phyloP scores from a whole-genome alignment of 768 basidiomycete species.

The Tylopilus felleus region DNA sequence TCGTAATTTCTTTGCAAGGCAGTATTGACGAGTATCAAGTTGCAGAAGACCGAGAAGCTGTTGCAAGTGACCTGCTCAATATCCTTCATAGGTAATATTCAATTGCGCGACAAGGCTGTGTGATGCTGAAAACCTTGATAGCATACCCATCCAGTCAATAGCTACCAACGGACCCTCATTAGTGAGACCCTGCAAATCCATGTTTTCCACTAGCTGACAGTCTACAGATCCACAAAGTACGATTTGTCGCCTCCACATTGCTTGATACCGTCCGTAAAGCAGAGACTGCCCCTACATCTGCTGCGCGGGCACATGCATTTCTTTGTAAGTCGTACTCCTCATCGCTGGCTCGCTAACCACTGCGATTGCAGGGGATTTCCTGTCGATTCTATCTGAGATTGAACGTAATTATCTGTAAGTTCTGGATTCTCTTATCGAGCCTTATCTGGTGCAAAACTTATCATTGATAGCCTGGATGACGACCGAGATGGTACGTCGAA shows the following conservation, averaged over 20 bases:
- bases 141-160: slow-evolving; percentile 91
- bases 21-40: slow-evolving; percentile 60
- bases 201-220: not conserved
- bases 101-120: not conserved
- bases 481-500: slow-evolving; percentile 41
- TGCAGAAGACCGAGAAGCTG: slow-evolving; percentile 74
- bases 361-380: slow-evolving; percentile 71
- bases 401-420: slow-evolving; percentile 84
- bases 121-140: slow-evolving; percentile 28
- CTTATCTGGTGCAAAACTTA: slow-evolving; percentile 9
- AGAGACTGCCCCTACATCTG: slow-evolving; percentile 74
- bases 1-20: slow-evolving; percentile 65
- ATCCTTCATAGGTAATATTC: slow-evolving; percentile 69
- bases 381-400: slow-evolving; percentile 88
- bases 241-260: slow-evolving; percentile 88
- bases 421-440: not conserved
- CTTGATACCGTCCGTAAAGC: slow-evolving; percentile 81
- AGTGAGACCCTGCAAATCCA: slow-evolving; percentile 34
- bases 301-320: slow-evolving; percentile 83
- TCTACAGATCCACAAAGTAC: slow-evolving; percentile 80
- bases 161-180: slow-evolving; percentile 84
- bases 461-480: slow-evolving; percentile 48
- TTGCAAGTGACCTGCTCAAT: slow-evolving; percentile 82
- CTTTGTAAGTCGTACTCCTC: slow-evolving; percentile 53
- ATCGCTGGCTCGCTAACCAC: slow-evolving; percentile 4